Conservation (phyloP, 177 flowering plant genomes). For the Tripterygium wilfordii region DNA sequence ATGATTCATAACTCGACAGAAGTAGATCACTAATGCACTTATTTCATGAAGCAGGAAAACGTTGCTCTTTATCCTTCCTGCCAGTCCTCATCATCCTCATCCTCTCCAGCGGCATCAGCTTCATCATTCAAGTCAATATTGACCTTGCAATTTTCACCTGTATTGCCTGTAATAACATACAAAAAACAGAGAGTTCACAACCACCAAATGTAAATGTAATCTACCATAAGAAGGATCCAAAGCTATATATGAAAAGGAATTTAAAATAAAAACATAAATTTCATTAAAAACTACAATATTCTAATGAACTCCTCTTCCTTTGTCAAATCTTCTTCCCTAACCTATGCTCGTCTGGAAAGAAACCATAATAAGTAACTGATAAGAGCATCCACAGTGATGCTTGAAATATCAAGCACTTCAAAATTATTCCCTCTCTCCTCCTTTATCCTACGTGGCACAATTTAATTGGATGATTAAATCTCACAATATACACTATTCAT, state of each 20-base stretch:
- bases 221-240: too few species aligned
- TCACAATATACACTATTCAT: too few species aligned
- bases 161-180: constrained; percentile 29
- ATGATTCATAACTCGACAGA: too few species aligned
- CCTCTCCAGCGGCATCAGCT: constrained; percentile 62
- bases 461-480: too few species aligned
- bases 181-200: too few species aligned
- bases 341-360: constrained; percentile 80
- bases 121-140: constrained; percentile 58
- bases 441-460: too few species aligned
- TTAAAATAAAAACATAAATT: too few species aligned
- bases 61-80: constrained; percentile 59
- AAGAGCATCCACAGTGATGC: constrained; percentile 52
- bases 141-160: constrained; percentile 32
- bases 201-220: too few species aligned
- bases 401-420: constrained; percentile 75
- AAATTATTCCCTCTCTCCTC: background rate
- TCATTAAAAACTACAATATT: constrained; percentile 80
- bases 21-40: too few species aligned
- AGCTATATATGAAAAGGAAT: too few species aligned
- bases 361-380: background rate
- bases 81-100: constrained; percentile 69
- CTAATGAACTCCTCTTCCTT: constrained; percentile 80
- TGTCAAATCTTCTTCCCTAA: constrained; percentile 93
- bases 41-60: too few species aligned